phyloP scores from a whole-genome alignment of 1,139 yeast species.

The Meyerozyma athensensis region DNA sequence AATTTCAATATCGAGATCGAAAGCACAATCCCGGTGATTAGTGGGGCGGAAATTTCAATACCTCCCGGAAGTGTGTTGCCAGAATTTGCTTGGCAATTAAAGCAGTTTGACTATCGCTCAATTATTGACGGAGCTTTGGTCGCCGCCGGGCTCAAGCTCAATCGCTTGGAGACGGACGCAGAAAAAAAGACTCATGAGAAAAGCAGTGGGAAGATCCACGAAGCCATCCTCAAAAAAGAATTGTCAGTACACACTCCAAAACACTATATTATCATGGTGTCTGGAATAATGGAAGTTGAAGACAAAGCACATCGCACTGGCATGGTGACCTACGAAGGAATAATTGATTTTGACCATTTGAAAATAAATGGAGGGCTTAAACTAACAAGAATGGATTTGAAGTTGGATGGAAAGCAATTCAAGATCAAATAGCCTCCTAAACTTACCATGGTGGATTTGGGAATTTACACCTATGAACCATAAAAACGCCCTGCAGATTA shows the following conservation, averaged over 20 bases:
- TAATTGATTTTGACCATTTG: constrained; percentile 30
- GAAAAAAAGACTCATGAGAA: constrained; percentile 20
- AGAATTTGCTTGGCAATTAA: constrained; percentile 21
- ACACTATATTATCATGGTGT: constrained; percentile 22
- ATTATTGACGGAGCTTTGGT: constrained; percentile 18
- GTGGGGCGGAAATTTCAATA: constrained; percentile 25
- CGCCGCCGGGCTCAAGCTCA: constrained; percentile 23
- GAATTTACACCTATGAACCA: too few relatives aligned
- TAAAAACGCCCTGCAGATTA: too few relatives aligned
- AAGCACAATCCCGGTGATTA: constrained; percentile 23
- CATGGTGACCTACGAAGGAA: constrained; percentile 21
- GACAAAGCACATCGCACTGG: constrained; percentile 19
- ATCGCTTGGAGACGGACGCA: constrained; percentile 21
- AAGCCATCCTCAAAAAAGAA: constrained; percentile 14
- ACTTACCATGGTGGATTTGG: too few relatives aligned
- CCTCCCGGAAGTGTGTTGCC: constrained; percentile 8
- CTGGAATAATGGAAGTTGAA: constrained; percentile 20
- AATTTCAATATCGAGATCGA: constrained; percentile 28
- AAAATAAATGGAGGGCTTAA: constrained; percentile 30
- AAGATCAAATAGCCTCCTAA: background rate
- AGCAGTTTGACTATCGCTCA: constrained; percentile 21
- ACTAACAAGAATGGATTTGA: constrained; percentile 12
- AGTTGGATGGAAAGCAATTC: background rate
- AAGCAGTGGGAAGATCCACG: constrained; percentile 23
- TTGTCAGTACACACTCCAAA: constrained; percentile 13